These are phyloP conservation scores for Botrytis medusae DNA, from an alignment of 2,329 filamentous ascomycete species.

Conservation along the genomic window DNA sequence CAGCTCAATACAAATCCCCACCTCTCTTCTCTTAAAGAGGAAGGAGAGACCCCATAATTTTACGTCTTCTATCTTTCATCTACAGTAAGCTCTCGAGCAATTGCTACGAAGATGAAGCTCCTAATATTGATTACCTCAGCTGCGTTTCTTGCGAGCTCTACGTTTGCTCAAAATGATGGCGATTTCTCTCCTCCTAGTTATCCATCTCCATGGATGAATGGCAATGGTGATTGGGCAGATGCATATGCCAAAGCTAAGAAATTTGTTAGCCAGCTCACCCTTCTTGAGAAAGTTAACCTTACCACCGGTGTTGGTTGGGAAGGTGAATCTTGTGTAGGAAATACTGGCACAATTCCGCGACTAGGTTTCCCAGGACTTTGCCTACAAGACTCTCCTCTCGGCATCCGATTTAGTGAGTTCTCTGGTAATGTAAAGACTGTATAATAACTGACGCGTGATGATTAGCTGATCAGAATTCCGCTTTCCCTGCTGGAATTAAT, in stretches of 20 bases:
- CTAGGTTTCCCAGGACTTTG: constrained; percentile 38
- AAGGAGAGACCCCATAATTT: not conserved
- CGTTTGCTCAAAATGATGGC: constrained; percentile 32
- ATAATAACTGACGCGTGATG: constrained; percentile 45
- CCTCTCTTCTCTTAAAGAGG: not conserved
- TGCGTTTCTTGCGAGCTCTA: constrained; percentile 27
- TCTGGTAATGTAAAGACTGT: not conserved
- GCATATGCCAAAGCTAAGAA: constrained; percentile 69
- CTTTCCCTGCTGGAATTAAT: constrained; percentile 76
- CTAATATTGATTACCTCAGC: constrained; percentile 25
- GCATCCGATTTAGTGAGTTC: constrained; percentile 44
- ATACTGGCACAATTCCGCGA: constrained; percentile 39
- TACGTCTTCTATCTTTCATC: constrained; percentile 1
- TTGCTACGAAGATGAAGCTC: constrained; percentile 30
- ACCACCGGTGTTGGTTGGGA: constrained; percentile 70
- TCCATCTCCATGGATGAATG: constrained; percentile 40
- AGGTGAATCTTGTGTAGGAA: constrained; percentile 38
- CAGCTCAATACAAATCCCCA: not conserved
- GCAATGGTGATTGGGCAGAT: constrained; percentile 55
- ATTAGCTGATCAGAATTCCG: constrained; percentile 66
- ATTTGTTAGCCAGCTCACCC: constrained; percentile 71
- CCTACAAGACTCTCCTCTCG: constrained; percentile 39
- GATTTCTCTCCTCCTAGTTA: constrained; percentile 37
- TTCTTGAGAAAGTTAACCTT: constrained; percentile 88
- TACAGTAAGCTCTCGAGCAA: not conserved